These are phyloP conservation scores for Bromus sterilis DNA, from an alignment of 176 grass and related monocot species.

Conservation along the genomic window DNA sequence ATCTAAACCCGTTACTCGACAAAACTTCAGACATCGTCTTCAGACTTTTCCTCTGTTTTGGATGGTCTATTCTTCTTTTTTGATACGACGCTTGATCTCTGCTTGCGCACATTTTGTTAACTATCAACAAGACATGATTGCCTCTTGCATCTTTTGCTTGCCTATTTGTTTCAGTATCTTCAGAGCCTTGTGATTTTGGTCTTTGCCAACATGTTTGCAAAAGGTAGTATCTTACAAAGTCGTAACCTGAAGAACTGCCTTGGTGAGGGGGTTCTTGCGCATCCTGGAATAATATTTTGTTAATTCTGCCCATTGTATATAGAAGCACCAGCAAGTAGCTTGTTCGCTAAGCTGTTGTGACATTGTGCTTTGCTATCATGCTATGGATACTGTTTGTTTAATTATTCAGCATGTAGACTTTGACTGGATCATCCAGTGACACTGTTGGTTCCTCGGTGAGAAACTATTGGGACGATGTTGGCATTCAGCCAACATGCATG, in stretches of 20 bases:
- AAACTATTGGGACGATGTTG: neutral
- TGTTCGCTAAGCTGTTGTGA: neutral
- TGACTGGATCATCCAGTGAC: conserved; percentile 1
- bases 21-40: neutral
- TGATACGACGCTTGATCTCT: neutral
- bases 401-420: neutral
- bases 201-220: neutral
- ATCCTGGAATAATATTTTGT: neutral
- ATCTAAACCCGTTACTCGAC: no score
- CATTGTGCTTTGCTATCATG: neutral
- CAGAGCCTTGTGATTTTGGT: neutral
- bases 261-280: neutral
- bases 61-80: neutral
- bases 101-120: neutral
- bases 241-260: neutral
- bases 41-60: neutral
- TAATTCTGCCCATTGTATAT: neutral
- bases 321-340: neutral
- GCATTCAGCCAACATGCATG: neutral
- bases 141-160: neutral
- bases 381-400: neutral
- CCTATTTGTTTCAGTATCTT: neutral
- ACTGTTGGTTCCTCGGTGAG: neutral
- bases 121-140: neutral
- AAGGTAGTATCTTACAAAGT: neutral